Evolutionary conservation across 176 grass and related monocot genomes (phyloP).

Genomic region (Saccharum officinarum): DNA sequence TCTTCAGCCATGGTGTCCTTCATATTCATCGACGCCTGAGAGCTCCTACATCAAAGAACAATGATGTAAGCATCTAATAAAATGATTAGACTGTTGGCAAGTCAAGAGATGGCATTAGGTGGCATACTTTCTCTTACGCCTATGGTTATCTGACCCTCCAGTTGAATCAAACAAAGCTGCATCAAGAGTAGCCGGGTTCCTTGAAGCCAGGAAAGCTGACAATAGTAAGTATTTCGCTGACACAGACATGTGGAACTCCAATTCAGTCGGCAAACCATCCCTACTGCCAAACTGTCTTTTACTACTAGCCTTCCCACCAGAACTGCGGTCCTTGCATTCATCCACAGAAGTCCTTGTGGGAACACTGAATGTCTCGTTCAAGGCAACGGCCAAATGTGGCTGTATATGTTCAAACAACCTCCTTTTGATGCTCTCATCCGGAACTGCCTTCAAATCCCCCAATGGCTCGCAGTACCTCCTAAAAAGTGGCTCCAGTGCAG

Average conservation of each 20-base stretch:
- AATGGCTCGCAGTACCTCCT: slow-evolving; percentile 88
- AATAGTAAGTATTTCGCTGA: slow-evolving; percentile 85
- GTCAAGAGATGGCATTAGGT: neutral
- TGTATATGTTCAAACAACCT: slow-evolving; percentile 80
- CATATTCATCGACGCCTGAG: slow-evolving; percentile 55
- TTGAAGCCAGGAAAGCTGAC: slow-evolving; percentile 90
- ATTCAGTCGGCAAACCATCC: slow-evolving; percentile 41
- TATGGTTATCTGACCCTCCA: slow-evolving; percentile 60
- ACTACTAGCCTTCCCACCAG: slow-evolving; percentile 40
- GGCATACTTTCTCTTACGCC: slow-evolving; percentile 81
- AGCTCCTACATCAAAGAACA: slow-evolving; percentile 56
- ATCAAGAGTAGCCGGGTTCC: slow-evolving; percentile 90
- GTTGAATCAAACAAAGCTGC: slow-evolving; percentile 91
- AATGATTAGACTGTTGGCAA: neutral
- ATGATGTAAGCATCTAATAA: slow-evolving; percentile 19
- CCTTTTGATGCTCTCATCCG: slow-evolving; percentile 65
- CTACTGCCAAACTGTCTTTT: slow-evolving; percentile 52
- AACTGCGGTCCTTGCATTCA: slow-evolving; percentile 27
- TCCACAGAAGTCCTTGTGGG: slow-evolving; percentile 47
- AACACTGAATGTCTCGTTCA: slow-evolving; percentile 83
- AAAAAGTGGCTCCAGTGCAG: slow-evolving; percentile 64
- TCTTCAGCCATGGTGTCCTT: slow-evolving; percentile 74
- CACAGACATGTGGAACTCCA: slow-evolving; percentile 93
- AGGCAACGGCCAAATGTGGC: slow-evolving; percentile 64
- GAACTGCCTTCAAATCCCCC: slow-evolving; percentile 51